Percentiles rank a stretch among this genome's conserved stretches.
These are phyloP conservation scores for Lactifluus echinatus DNA, from an alignment of 768 basidiomycete species.

Conservation along the genomic window DNA sequence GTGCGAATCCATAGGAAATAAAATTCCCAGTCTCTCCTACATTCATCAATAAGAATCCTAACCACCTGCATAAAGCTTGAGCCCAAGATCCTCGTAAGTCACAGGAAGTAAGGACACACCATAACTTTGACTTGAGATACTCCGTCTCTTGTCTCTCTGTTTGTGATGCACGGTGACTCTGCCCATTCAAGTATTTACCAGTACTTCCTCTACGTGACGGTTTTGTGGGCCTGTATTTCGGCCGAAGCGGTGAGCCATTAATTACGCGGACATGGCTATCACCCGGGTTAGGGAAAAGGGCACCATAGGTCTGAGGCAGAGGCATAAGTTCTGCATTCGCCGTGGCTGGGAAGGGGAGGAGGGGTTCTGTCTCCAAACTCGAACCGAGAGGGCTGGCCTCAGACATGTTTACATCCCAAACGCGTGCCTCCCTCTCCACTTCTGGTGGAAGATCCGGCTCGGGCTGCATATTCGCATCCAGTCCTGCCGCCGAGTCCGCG, in stretches of 20 bases:
- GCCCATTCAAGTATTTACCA: neutral
- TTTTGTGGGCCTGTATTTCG: neutral
- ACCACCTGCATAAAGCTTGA: constrained; percentile 53
- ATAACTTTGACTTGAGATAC: constrained; percentile 79
- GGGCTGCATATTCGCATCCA: neutral
- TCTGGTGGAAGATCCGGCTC: neutral
- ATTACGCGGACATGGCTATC: neutral
- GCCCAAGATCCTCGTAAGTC: neutral
- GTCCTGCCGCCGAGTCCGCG: neutral
- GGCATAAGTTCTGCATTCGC: neutral
- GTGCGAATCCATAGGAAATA: constrained; percentile 82
- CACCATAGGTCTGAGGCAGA: neutral
- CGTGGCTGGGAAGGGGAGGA: constrained; percentile 5
- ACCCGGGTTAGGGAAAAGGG: neutral
- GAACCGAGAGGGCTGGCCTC: neutral
- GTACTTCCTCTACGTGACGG: neutral
- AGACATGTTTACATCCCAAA: neutral
- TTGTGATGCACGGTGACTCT: constrained; percentile 3
- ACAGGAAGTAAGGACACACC: constrained; percentile 37
- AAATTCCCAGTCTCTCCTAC: constrained; percentile 88
- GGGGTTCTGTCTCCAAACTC: constrained; percentile 17
- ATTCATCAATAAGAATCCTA: constrained; percentile 82
- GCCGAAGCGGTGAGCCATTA: neutral
- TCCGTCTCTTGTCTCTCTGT: constrained; percentile 49
- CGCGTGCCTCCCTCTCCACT: constrained; percentile 14